These are phyloP conservation scores for Globisporangium echinulatum DNA, from an alignment of 352 stramenopile genomes.

Conservation along the genomic window DNA sequence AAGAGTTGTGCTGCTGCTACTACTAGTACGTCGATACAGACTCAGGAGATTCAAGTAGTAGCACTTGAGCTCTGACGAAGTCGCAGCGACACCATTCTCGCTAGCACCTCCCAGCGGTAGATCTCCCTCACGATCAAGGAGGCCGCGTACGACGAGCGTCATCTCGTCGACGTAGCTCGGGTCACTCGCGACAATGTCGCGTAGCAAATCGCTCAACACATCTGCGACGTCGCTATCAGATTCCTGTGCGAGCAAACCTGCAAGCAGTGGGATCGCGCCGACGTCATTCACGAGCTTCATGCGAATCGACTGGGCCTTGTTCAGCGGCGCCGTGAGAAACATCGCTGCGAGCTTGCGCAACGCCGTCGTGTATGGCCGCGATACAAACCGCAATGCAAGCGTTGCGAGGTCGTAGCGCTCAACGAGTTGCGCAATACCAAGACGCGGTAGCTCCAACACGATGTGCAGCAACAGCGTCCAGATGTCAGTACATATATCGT, in stretches of 20 bases:
- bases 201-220: conserved; percentile 3
- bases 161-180: conserved; percentile 1
- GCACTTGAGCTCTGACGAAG: background rate
- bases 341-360: conserved; percentile 4
- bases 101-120: background rate
- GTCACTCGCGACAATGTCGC: background rate
- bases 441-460: conserved; percentile 6
- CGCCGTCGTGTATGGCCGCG: background rate
- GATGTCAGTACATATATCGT: conserved; percentile 3
- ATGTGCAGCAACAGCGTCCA: conserved; percentile 6
- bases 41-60: conserved; percentile 1
- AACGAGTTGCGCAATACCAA: background rate
- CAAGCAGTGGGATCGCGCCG: conserved; percentile 2
- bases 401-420: conserved; percentile 1
- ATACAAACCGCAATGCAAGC: background rate
- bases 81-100: background rate
- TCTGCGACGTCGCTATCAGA: background rate
- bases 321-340: conserved; percentile 6
- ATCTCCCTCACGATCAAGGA: conserved; percentile 1
- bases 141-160: conserved; percentile 5
- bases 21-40: background rate
- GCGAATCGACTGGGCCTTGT: conserved; percentile 5
- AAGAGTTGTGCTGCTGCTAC: background rate
- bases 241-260: conserved; percentile 1
- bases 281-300: conserved; percentile 1